Evolutionary conservation across 2,329 filamentous ascomycete genomes (phyloP).

Genomic region (Colletotrichum gigasporum): DNA sequence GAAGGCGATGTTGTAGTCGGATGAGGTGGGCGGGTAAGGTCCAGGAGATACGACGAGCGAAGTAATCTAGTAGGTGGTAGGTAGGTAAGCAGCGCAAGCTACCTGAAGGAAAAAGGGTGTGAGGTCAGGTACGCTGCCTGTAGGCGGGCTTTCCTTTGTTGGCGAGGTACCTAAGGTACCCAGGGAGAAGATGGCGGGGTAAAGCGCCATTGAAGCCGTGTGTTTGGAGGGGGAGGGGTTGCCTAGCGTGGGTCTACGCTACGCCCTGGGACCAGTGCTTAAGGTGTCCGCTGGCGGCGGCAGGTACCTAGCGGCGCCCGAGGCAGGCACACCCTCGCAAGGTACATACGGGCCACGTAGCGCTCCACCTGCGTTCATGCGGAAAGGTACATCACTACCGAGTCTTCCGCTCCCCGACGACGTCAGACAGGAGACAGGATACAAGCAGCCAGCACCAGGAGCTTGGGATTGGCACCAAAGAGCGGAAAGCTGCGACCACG

Average conservation of each 20-base stretch:
- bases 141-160: no score
- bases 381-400: conserved; percentile 1
- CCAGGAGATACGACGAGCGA: no score
- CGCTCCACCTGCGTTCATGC: not conserved
- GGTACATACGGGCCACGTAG: conserved; percentile 8
- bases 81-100: no score
- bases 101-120: no score
- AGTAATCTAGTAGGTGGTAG: no score
- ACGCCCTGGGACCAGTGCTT: not conserved
- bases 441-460: not conserved
- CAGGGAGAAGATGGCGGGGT: conserved; percentile 1
- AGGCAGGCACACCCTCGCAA: not conserved
- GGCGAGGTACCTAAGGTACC: not conserved
- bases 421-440: not conserved
- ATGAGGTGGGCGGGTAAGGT: not conserved
- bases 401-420: not conserved
- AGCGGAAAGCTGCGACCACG: not conserved
- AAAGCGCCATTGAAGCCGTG: conserved; percentile 15
- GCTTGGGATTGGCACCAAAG: not conserved
- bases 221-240: conserved; percentile 16
- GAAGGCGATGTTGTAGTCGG: no score
- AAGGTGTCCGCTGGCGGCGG: no score
- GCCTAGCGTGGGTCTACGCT: not conserved
- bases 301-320: no score
- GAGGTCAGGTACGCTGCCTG: no score